Percentiles rank a stretch among this genome's conserved stretches.
Evolutionary conservation across 805 yeast genomes (phyloP).

Genomic region (Metschnikowia baotianmanensis): DNA sequence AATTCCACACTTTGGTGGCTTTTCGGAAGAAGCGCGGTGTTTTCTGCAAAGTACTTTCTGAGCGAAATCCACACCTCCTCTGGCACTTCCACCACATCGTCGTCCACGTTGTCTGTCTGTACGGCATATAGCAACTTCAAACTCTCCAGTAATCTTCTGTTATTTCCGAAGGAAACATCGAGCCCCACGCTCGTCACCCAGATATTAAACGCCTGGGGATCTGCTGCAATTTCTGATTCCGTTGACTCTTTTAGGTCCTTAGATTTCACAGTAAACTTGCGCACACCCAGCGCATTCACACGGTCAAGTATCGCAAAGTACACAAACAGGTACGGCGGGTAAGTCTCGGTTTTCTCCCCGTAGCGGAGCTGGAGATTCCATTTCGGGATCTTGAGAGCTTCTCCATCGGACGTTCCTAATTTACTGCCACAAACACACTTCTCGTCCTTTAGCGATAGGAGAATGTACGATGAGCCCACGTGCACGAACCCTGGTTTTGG

Average conservation of each 20-base stretch:
- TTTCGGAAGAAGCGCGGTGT: conserved; percentile 11
- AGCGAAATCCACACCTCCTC: conserved; percentile 12
- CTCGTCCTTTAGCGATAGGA: conserved; percentile 30
- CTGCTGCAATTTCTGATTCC: too few species aligned
- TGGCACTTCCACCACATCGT: conserved; percentile 14
- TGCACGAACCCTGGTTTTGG: conserved; percentile 46
- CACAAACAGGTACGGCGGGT: conserved; percentile 20
- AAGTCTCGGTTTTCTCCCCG: conserved; percentile 14
- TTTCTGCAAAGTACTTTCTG: conserved; percentile 5
- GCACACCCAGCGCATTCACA: conserved; percentile 37
- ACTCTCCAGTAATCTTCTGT: conserved; percentile 19
- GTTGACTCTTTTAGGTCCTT: conserved; percentile 8
- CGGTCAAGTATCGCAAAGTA: conserved; percentile 32
- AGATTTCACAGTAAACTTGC: conserved; percentile 28
- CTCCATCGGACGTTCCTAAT: conserved; percentile 41
- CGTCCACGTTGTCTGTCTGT: conserved; percentile 11
- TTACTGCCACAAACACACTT: conserved; percentile 38
- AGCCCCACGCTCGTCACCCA: conserved; percentile 41
- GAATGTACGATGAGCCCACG: conserved; percentile 58
- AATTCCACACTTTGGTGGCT: conserved; percentile 6
- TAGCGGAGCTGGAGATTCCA: conserved; percentile 49
- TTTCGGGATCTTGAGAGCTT: conserved; percentile 40
- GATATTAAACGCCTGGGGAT: conserved; percentile 20
- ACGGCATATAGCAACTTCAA: conserved; percentile 29
- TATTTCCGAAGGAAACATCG: conserved; percentile 23